These are phyloP conservation scores for Ogataea dorogensis DNA, from an alignment of 805 yeast genomes.

Conservation along the genomic window DNA sequence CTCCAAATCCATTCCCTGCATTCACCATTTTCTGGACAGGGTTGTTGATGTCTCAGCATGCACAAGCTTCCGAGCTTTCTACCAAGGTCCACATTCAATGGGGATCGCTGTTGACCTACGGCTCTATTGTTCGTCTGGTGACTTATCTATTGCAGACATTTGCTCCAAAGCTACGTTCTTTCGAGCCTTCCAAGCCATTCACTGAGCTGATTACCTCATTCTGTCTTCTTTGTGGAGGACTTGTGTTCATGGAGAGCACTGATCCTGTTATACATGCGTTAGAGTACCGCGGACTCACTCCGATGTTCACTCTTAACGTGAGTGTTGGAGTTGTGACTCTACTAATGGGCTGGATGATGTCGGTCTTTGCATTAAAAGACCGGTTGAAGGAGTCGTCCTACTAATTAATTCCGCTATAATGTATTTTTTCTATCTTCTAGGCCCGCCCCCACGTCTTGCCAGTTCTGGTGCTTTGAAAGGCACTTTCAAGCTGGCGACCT, in stretches of 20 bases:
- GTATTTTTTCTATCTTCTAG: constrained; percentile 6
- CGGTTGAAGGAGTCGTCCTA: constrained; percentile 35
- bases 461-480: constrained; percentile 89
- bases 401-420: constrained; percentile 3
- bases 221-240: constrained; percentile 82
- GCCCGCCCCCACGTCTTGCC: constrained; percentile 49
- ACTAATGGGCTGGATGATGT: constrained; percentile 86
- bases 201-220: constrained; percentile 82
- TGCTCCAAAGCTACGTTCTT: constrained; percentile 34
- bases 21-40: constrained; percentile 97
- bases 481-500: constrained; percentile 79
- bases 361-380: constrained; percentile 60
- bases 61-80: constrained; percentile 75
- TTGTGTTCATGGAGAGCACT: constrained; percentile 88
- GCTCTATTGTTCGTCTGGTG: constrained; percentile 69
- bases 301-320: constrained; percentile 89
- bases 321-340: constrained; percentile 76
- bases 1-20: constrained; percentile 94
- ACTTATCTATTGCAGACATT: constrained; percentile 60
- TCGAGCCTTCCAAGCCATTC: constrained; percentile 67
- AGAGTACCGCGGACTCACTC: constrained; percentile 77
- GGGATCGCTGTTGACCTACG: constrained; percentile 85
- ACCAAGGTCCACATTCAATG: constrained; percentile 86
- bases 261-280: constrained; percentile 81
- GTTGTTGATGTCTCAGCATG: constrained; percentile 89